A percentile compares a stretch with the other conserved stretches of the same genome.
Conservation (phyloP, 495 filamentous ascomycete genomes). For the Lophiostoma macrostomum region DNA sequence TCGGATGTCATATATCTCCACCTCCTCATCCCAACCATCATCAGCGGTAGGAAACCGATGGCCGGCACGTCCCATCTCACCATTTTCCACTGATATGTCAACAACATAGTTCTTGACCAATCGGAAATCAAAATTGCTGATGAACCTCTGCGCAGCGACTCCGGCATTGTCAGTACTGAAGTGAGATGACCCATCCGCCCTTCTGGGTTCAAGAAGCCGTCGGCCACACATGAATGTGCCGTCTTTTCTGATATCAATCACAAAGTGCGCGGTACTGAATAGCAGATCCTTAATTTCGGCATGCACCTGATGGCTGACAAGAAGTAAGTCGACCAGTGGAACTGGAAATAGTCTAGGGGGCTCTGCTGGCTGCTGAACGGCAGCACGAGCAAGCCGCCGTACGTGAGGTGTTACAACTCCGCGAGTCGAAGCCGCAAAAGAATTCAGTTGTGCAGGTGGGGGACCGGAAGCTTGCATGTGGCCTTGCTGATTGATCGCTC, state of each 20-base stretch:
- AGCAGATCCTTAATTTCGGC: conserved; percentile 26
- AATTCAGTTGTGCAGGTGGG: not conserved
- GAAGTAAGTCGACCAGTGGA: conserved; percentile 12
- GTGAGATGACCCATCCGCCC: conserved; percentile 18
- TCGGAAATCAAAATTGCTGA: conserved; percentile 19
- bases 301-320: conserved; percentile 21
- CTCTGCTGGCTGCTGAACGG: not conserved
- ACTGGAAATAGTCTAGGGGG: not conserved
- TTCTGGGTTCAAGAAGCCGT: conserved; percentile 20
- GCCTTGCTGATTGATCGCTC: no score
- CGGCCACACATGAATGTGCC: conserved; percentile 33
- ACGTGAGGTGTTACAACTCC: not conserved
- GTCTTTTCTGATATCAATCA: conserved; percentile 29
- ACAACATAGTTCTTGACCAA: conserved; percentile 32
- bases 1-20: conserved; percentile 34
- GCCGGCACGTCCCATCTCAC: not conserved
- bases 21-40: conserved; percentile 29
- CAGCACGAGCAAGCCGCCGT: no score
- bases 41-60: not conserved
- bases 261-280: conserved; percentile 24
- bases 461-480: no score
- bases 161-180: conserved; percentile 8
- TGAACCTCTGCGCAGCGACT: conserved; percentile 7
- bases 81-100: conserved; percentile 30
- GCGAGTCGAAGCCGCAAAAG: not conserved